Evolutionary conservation across 352 stramenopile species (phyloP).

Genomic region (Lagenidium sp.): DNA sequence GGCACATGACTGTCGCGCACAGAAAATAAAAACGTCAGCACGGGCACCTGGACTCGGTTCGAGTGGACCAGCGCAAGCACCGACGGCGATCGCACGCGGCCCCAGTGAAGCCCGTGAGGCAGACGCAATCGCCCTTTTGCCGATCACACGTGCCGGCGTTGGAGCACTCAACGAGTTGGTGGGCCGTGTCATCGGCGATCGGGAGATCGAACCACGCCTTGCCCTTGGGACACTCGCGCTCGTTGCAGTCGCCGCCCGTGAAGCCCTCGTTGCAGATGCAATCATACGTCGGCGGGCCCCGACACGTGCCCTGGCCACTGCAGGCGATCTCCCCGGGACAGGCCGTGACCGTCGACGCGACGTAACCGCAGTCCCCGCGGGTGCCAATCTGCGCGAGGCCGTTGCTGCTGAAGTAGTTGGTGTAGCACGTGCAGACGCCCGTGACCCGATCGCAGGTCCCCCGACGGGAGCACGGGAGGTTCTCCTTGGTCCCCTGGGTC

Average conservation of each 20-base stretch:
- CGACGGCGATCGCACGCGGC: slow-evolving; percentile 59
- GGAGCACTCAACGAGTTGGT: slow-evolving; percentile 58
- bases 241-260: slow-evolving; percentile 58
- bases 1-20: slow-evolving; percentile 30
- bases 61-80: no score
- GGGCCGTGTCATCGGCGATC: slow-evolving; percentile 30
- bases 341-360: slow-evolving; percentile 40
- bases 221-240: slow-evolving; percentile 52
- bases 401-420: slow-evolving; percentile 78
- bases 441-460: slow-evolving; percentile 68
- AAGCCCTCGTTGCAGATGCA: slow-evolving; percentile 78
- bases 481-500: slow-evolving; percentile 86
- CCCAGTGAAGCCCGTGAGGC: slow-evolving; percentile 49
- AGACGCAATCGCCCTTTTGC: slow-evolving; percentile 60
- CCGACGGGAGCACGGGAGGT: slow-evolving; percentile 75
- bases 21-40: no score
- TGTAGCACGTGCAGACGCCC: slow-evolving; percentile 80
- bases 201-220: slow-evolving; percentile 66
- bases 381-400: slow-evolving; percentile 70
- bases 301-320: slow-evolving; percentile 63
- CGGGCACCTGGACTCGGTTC: no score
- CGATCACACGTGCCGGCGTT: slow-evolving; percentile 63
- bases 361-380: slow-evolving; percentile 89
- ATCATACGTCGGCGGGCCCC: slow-evolving; percentile 61
- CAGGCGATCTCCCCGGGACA: slow-evolving; percentile 69